Evolutionary conservation across 2,329 filamentous ascomycete genomes (phyloP), one percentile per base, ranked within the genome.

Genomic region (Alternaria tenuissima): DNA sequence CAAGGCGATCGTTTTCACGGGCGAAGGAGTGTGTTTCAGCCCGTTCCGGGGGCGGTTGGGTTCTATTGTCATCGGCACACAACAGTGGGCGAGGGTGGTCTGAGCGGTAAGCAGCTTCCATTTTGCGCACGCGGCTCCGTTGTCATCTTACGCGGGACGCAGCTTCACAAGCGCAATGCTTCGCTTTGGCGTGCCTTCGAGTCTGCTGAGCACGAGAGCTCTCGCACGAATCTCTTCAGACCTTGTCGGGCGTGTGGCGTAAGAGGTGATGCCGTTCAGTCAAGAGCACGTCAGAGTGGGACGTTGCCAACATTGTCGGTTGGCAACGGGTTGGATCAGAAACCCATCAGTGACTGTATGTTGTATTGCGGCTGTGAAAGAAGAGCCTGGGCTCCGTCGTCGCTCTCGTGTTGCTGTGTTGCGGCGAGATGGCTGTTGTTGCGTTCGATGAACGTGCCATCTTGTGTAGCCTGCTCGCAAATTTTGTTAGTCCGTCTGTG

Each of bases 291-390:
- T 28, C 12, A 20, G 43, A 42, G 43, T 24, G 43, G 57, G 61
- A 63, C 57, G 57, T 61, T 43, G 57, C 57, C 57, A 52, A 57
- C 61, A 42, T 63, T 63, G 48, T 60, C 48, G n/a, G 53, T 30
- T 60, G n/a, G 57, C 34, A 34, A 59, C 55, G n/a, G n/a, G 55
- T 56, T 54, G 30, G 47, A 46, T 32, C 24, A 53, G 41, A 64
- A 63, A 46, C 59, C 65, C 38, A 62, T 64, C 42, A 51, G 61
- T 64, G 46, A 63, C 57, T 64, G 44, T 63, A 30, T 59, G 51
- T 36, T 61, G 48, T 55, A 38, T 59, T 7, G 7, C 7, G 7
- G 20, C 60, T 61, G 56, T 57, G 44, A 62, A 36, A 52, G 51
- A 38, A 9, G 49, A 55, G 49, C 55, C 34, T 59, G 54, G 57